These are phyloP conservation scores for Didymella segeticola DNA, from an alignment of 2,329 filamentous ascomycete genomes.

Conservation along the genomic window DNA sequence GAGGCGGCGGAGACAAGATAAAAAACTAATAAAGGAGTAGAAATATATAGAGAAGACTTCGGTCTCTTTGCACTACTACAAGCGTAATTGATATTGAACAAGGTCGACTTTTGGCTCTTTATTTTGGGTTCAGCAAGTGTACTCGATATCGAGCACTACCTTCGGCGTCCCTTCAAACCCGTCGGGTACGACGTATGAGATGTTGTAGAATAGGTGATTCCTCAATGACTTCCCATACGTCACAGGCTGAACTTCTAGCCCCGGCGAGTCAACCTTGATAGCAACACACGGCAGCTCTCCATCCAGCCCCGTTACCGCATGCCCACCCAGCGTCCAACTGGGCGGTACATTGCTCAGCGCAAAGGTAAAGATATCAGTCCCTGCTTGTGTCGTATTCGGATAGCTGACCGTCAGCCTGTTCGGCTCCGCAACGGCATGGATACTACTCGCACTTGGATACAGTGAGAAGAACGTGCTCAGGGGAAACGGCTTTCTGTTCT, in stretches of 20 bases:
- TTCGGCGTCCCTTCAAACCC: slow-evolving; percentile 50
- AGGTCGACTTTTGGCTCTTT: not conserved
- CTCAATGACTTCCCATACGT: slow-evolving; percentile 50
- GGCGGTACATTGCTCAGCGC: slow-evolving; percentile 27
- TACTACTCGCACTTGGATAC: slow-evolving; percentile 53
- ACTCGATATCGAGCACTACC: slow-evolving; percentile 45
- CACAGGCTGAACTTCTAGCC: slow-evolving; percentile 47
- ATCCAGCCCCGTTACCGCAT: slow-evolving; percentile 20
- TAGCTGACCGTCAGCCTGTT: slow-evolving; percentile 28
- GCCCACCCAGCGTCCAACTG: slow-evolving; percentile 22
- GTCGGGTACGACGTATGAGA: slow-evolving; percentile 54
- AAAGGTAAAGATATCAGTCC: slow-evolving; percentile 30
- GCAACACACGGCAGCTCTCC: slow-evolving; percentile 45
- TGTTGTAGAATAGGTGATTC: slow-evolving; percentile 55
- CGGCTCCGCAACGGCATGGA: slow-evolving; percentile 49
- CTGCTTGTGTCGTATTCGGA: slow-evolving; percentile 27
- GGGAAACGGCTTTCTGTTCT: slow-evolving; percentile 38
- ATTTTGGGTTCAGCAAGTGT: slow-evolving; percentile 39
- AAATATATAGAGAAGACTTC: not conserved
- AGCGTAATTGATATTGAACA: not conserved
- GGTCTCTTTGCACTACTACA: not conserved
- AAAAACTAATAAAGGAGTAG: not conserved
- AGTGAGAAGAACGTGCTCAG: slow-evolving; percentile 23
- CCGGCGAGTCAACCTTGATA: slow-evolving; percentile 49
- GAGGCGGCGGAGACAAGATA: not conserved